A percentile compares a stretch with the other conserved stretches of the same genome.
These are phyloP conservation scores for Opeltia flavorubescens DNA, from an alignment of 495 filamentous ascomycete species.

Conservation along the genomic window DNA sequence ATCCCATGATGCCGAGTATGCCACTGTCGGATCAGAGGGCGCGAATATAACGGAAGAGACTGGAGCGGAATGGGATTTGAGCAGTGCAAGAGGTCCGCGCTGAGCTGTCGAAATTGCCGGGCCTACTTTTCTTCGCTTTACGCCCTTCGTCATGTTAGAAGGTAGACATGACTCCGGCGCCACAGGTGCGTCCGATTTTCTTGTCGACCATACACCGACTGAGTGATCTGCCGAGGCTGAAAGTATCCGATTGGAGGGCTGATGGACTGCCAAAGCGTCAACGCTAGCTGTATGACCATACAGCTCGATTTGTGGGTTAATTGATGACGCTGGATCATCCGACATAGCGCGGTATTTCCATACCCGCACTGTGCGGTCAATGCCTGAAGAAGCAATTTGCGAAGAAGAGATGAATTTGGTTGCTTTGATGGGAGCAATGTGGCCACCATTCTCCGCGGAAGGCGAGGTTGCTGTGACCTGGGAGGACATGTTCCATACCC, in stretches of 20 bases:
- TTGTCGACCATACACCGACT: slow-evolving; percentile 73
- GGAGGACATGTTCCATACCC: slow-evolving; percentile 80
- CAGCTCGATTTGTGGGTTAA: slow-evolving; percentile 67
- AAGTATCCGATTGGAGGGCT: slow-evolving; percentile 58
- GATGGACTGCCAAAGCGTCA: slow-evolving; percentile 65
- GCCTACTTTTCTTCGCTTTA: slow-evolving; percentile 68
- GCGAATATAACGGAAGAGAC: slow-evolving; percentile 72
- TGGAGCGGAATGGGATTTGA: slow-evolving; percentile 55
- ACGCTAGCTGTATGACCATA: slow-evolving; percentile 70
- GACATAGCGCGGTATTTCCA: slow-evolving; percentile 70
- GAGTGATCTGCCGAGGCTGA: slow-evolving; percentile 69
- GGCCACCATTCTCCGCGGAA: slow-evolving; percentile 47
- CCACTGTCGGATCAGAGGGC: slow-evolving; percentile 68
- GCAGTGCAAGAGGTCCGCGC: slow-evolving; percentile 62
- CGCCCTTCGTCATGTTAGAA: slow-evolving; percentile 31
- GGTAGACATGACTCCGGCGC: slow-evolving; percentile 53
- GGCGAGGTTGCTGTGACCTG: slow-evolving; percentile 59
- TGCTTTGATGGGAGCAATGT: slow-evolving; percentile 61
- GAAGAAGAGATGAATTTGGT: slow-evolving; percentile 65
- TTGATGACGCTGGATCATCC: slow-evolving; percentile 41
- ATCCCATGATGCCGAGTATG: slow-evolving; percentile 79
- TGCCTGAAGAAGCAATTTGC: slow-evolving; percentile 62
- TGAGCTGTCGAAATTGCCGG: slow-evolving; percentile 46
- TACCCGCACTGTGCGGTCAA: slow-evolving; percentile 70
- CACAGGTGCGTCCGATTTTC: slow-evolving; percentile 55